Evolutionary conservation across 2,329 filamentous ascomycete genomes (phyloP), one percentile per base, ranked within the genome.

Genomic region (Neonectria coccinea): DNA sequence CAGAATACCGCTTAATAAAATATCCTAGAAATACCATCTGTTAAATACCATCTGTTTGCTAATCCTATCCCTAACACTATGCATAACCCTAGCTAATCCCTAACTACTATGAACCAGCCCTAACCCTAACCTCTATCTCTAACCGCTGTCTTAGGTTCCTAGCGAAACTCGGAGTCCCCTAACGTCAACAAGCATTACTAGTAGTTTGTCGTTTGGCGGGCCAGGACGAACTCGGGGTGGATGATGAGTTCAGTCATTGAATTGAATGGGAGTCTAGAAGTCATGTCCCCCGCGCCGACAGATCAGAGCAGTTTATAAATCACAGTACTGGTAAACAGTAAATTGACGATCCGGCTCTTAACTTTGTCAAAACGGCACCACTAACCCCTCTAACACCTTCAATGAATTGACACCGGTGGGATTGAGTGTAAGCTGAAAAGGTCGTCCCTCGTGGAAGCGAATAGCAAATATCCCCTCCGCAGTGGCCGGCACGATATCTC

Each of bases 401-500:
- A 73, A 53, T 16, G 69, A 69, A 31, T 65, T 67, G 12, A 73
- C 48, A 1, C 54, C 61, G n/a, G 63, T 45, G 5, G 69, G 62
- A 2, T 61, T 47, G 5, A 57, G 11, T 18, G 57, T 33, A 12
- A 73, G 59, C 9, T 42, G 14, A 41, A 25, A 25, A 9, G 57
- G 42, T 22, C 62, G 57, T 2, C 52, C 57, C 16, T 73, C 62
- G 9, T 58, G 62, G 50, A 77, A 64, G 60, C 77, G 72, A 55
- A 79, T 72, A 5, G 66, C 67, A 10, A 74, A 69, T 8, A 78
- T 77, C 1, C 72, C 71, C 52, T 70, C 69, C 1, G 63, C 66
- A 4, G 67, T 68, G 0, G 76, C 71, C 9, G 77, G 76, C n/a
- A 65, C 55, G 18, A 77, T 67, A 52, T 79, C 76, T 52, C 76